Evolutionary conservation across 805 yeast species (phyloP).

Genomic region (Candida dendrica): DNA sequence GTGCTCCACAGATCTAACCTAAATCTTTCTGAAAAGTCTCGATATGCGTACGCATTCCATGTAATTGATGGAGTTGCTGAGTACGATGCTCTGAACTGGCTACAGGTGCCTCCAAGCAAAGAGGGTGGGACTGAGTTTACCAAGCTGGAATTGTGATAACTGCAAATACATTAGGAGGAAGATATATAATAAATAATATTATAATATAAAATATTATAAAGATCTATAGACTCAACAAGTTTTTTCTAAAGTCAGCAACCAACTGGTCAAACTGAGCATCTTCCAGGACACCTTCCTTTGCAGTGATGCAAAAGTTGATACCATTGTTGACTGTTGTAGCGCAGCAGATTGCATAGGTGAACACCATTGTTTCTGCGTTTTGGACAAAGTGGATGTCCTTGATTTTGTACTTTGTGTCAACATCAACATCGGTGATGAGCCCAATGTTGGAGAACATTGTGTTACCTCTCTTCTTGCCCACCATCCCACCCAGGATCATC

Average conservation of each 20-base stretch:
- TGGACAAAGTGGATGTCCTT: conserved; percentile 10
- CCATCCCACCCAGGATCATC: conserved; percentile 3
- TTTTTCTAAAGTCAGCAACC: conserved; percentile 5
- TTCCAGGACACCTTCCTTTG: conserved; percentile 5
- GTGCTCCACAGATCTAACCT: conserved; percentile 66
- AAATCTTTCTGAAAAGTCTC: conserved; percentile 45
- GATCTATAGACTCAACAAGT: background rate
- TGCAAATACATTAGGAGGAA: too few species aligned
- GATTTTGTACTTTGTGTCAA: conserved; percentile 1
- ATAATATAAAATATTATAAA: too few species aligned
- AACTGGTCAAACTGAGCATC: conserved; percentile 5
- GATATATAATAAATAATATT: too few species aligned
- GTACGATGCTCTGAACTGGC: conserved; percentile 67
- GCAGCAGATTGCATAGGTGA: conserved; percentile 6
- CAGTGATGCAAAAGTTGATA: conserved; percentile 9
- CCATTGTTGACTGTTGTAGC: conserved; percentile 8
- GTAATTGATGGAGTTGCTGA: conserved; percentile 58
- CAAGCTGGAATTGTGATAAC: conserved; percentile 24
- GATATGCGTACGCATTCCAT: conserved; percentile 78
- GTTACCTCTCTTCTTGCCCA: conserved; percentile 8
- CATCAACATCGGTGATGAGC: background rate
- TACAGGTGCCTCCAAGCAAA: conserved; percentile 59
- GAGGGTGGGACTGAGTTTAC: conserved; percentile 57
- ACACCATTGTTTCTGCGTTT: conserved; percentile 9
- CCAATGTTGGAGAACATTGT: conserved; percentile 17